Evolutionary conservation across 2,329 filamentous ascomycete species (phyloP).

Genomic region (Graphiopsis chlorocephala): DNA sequence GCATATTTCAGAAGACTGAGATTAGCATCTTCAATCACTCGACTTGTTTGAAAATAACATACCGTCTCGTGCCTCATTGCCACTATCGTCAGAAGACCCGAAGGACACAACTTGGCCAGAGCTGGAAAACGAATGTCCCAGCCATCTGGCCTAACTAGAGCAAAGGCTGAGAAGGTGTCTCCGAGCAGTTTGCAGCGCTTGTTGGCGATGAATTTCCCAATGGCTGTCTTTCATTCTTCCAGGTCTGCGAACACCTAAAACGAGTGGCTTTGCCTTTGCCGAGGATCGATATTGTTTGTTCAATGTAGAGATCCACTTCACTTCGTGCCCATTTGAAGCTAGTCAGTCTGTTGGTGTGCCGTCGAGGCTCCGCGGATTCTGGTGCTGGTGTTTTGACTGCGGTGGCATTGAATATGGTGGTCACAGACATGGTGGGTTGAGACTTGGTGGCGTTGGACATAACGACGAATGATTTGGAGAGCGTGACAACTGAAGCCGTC

Average conservation of each 20-base stretch:
- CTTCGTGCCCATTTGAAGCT: background rate
- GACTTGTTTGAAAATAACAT: background rate
- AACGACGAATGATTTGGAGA: background rate
- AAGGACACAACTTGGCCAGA: background rate
- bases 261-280: background rate
- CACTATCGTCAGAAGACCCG: background rate
- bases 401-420: background rate
- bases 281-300: background rate
- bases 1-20: background rate
- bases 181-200: background rate
- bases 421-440: background rate
- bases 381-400: too few species aligned
- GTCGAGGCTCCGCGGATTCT: too few species aligned
- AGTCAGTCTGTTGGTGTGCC: too few species aligned
- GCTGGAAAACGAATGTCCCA: background rate
- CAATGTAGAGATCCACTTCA: background rate
- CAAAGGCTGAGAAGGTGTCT: background rate
- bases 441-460: background rate
- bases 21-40: background rate
- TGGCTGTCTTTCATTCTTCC: background rate
- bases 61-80: background rate
- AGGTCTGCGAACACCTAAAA: background rate
- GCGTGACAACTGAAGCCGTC: background rate
- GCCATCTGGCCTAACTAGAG: background rate
- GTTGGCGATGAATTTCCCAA: background rate